phyloP scores from a whole-genome alignment of 371 early-diverging fungal genomes.

The Lichtheimia corymbifera region DNA sequence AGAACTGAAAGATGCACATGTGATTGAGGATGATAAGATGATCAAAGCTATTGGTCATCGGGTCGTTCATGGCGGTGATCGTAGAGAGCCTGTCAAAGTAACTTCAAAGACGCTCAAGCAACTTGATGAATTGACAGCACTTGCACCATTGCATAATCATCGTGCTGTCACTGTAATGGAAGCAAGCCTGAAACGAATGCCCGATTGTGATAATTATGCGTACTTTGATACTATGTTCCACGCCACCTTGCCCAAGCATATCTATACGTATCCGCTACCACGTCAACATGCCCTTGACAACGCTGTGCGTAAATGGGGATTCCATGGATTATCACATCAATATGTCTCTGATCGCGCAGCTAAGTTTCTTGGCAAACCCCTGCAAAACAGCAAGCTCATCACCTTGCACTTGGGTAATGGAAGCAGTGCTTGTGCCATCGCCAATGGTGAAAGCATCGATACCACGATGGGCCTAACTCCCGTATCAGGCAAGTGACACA shows the following conservation, averaged over 20 bases:
- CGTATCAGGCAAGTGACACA: conserved; percentile 12
- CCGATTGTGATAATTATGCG: conserved; percentile 23
- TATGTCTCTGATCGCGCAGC: conserved; percentile 23
- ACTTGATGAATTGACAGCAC: conserved; percentile 29
- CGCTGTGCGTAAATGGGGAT: conserved; percentile 33
- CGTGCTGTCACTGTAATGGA: conserved; percentile 29
- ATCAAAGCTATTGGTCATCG: conserved; percentile 21
- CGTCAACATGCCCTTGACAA: conserved; percentile 22
- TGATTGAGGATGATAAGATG: neutral
- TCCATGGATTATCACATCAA: conserved; percentile 36
- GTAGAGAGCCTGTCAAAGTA: conserved; percentile 23
- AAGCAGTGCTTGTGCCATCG: conserved; percentile 32
- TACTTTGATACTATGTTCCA: conserved; percentile 44
- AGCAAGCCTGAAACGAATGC: conserved; percentile 15
- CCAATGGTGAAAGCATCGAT: conserved; percentile 30
- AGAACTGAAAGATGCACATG: neutral
- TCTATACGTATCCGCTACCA: conserved; percentile 36
- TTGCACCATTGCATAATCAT: conserved; percentile 44
- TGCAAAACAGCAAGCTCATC: conserved; percentile 27
- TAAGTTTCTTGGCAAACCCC: conserved; percentile 8
- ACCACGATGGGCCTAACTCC: conserved; percentile 46
- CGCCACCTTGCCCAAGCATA: conserved; percentile 27
- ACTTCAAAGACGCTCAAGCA: conserved; percentile 17
- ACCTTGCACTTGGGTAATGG: conserved; percentile 41
- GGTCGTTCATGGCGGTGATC: conserved; percentile 38